phyloP scores from a whole-genome alignment of 140 eudicot genomes.

The Oenanthe javanica region DNA sequence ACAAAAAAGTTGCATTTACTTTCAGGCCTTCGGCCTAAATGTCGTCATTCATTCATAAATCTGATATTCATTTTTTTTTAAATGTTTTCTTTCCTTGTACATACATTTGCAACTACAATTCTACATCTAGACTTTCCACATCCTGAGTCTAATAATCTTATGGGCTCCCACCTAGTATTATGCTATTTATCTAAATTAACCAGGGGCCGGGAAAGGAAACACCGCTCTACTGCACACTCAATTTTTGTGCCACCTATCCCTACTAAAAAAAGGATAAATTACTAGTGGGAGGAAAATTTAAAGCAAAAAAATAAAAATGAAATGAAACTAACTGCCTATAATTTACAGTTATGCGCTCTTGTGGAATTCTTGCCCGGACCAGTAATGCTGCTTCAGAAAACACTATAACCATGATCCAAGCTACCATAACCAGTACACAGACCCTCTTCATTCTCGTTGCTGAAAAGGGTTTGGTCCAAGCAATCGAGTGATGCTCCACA shows the following conservation, averaged over 20 bases:
- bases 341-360: conserved; percentile 39
- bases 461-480: conserved; percentile 89
- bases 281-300: conserved; percentile 12
- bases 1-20: background rate
- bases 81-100: conserved; percentile 17
- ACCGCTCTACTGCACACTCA: conserved; percentile 34
- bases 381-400: background rate
- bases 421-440: conserved; percentile 86
- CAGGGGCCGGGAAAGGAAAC: conserved; percentile 16
- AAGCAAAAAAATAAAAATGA: background rate
- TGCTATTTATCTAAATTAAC: background rate
- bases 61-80: conserved; percentile 7
- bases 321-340: conserved; percentile 27
- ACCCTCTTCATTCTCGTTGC: conserved; percentile 54
- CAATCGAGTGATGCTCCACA: conserved; percentile 97
- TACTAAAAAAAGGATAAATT: conserved; percentile 22
- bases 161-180: conserved; percentile 24
- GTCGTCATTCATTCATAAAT: conserved; percentile 3
- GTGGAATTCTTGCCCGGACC: background rate
- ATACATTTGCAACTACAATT: conserved; percentile 19
- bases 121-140: conserved; percentile 40
- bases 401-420: conserved; percentile 62
- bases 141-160: conserved; percentile 26
- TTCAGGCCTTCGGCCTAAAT: conserved; percentile 35
- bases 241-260: conserved; percentile 41